Conservation (phyloP, 2,329 filamentous ascomycete species). For the Trichoderma asperellum region DNA sequence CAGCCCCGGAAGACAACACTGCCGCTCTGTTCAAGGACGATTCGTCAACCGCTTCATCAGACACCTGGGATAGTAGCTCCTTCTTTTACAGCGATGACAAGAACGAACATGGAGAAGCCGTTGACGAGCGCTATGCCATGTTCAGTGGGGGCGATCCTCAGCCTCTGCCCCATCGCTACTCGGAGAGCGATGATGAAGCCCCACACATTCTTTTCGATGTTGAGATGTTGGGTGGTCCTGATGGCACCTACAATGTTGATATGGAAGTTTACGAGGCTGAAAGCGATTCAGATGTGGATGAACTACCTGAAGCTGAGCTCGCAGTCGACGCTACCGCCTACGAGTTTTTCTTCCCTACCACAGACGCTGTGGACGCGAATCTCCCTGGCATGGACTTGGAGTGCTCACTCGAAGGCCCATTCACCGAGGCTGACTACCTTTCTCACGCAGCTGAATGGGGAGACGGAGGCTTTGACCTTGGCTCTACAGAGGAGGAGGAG, state of each 20-base stretch:
- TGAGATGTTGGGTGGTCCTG: constrained; percentile 32
- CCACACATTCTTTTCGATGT: constrained; percentile 39
- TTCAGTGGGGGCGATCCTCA: constrained; percentile 33
- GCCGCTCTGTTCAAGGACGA: not conserved
- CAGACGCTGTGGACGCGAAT: constrained; percentile 38
- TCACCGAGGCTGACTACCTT: too few species aligned
- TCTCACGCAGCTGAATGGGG: not conserved
- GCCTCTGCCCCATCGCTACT: constrained; percentile 28
- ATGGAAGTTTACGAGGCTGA: constrained; percentile 40
- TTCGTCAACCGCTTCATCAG: not conserved
- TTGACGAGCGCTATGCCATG: constrained; percentile 30
- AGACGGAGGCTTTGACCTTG: not conserved
- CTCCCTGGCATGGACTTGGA: constrained; percentile 33
- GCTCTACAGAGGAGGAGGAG: not conserved
- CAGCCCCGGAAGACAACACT: not conserved
- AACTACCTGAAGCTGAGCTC: constrained; percentile 40
- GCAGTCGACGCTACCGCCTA: constrained; percentile 38
- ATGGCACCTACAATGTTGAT: constrained; percentile 32
- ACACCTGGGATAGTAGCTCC: constrained; percentile 2
- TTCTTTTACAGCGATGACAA: not conserved
- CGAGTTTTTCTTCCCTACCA: constrained; percentile 34
- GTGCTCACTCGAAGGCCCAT: constrained; percentile 32
- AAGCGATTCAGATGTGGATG: constrained; percentile 35
- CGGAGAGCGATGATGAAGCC: constrained; percentile 27
- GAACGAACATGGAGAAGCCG: constrained; percentile 4